Percentiles rank a stretch among this genome's conserved stretches.
phyloP scores from a whole-genome alignment of 1,284 basidiomycete species.

The Inonotus hispidus region DNA sequence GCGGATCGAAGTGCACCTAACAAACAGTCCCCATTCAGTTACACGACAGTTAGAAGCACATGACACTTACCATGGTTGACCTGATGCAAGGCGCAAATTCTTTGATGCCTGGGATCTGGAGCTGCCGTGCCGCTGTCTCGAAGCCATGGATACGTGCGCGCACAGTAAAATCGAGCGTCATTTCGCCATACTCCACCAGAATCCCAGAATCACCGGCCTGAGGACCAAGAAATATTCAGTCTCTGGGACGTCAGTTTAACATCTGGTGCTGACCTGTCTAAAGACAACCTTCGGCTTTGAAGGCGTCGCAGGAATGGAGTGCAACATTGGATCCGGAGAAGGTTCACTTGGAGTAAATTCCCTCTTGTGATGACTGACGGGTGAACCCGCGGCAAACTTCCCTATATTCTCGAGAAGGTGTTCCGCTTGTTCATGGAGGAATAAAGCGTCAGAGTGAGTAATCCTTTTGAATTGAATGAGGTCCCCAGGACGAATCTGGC shows the following conservation, averaged over 20 bases:
- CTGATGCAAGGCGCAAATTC: conserved; percentile 52
- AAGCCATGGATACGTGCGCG: conserved; percentile 54
- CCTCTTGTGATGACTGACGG: conserved; percentile 10
- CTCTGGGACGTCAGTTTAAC: background rate
- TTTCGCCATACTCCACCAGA: conserved; percentile 52
- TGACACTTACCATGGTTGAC: conserved; percentile 45
- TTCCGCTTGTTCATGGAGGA: conserved; percentile 25
- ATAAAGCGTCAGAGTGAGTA: conserved; percentile 35
- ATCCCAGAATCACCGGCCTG: conserved; percentile 55
- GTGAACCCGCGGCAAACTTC: conserved; percentile 4
- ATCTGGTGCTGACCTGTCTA: conserved; percentile 34
- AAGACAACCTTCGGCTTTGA: conserved; percentile 34
- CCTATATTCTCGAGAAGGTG: conserved; percentile 31
- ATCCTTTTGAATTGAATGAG: conserved; percentile 46
- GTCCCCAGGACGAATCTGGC: conserved; percentile 51
- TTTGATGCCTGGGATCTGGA: conserved; percentile 34
- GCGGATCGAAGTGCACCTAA: conserved; percentile 48
- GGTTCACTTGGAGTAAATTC: conserved; percentile 14
- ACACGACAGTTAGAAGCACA: background rate
- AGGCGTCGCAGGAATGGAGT: conserved; percentile 24
- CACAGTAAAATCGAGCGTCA: conserved; percentile 43
- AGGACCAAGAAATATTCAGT: background rate
- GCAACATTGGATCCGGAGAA: conserved; percentile 31
- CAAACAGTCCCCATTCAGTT: conserved; percentile 6
- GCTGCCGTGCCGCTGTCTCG: conserved; percentile 36